Evolutionary conservation across 2,329 filamentous ascomycete species (phyloP).

Genomic region (Nemania sp.): DNA sequence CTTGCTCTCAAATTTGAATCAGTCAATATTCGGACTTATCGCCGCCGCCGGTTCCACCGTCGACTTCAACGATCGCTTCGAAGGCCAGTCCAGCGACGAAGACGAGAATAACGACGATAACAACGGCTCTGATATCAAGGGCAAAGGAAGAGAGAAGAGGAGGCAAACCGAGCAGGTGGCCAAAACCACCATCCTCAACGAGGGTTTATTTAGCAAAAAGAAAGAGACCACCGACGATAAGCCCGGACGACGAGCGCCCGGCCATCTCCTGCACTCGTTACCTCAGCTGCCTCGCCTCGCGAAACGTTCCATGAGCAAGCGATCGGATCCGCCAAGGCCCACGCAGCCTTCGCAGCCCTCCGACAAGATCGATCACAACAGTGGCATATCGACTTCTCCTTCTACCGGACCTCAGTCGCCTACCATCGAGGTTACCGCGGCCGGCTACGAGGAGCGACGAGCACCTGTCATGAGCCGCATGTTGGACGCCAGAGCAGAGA

Average conservation of each 20-base stretch:
- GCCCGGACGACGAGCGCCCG: conserved; percentile 65
- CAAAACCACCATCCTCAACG: conserved; percentile 42
- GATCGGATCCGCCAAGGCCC: conserved; percentile 47
- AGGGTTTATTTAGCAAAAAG: conserved; percentile 43
- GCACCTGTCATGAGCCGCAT: conserved; percentile 78
- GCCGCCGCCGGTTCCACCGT: conserved; percentile 82
- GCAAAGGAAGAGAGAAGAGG: conserved; percentile 13
- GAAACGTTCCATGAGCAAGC: conserved; percentile 47
- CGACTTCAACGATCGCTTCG: conserved; percentile 81
- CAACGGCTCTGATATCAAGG: conserved; percentile 19
- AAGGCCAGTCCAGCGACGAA: conserved; percentile 79
- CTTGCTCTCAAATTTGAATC: conserved; percentile 78
- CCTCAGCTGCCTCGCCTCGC: conserved; percentile 59
- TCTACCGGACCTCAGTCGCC: conserved; percentile 29
- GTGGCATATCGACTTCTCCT: conserved; percentile 25
- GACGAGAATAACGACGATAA: conserved; percentile 54
- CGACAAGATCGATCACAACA: conserved; percentile 37
- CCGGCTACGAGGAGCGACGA: conserved; percentile 51
- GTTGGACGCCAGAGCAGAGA: conserved; percentile 71
- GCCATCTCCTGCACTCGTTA: conserved; percentile 68
- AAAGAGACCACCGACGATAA: conserved; percentile 43
- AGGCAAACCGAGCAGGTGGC: conserved; percentile 37
- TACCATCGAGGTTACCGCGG: conserved; percentile 37
- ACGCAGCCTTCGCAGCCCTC: conserved; percentile 45
- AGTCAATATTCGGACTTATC: conserved; percentile 92